Conservation (phyloP, 768 basidiomycete species). For the Pulveroboletus sp. region DNA sequence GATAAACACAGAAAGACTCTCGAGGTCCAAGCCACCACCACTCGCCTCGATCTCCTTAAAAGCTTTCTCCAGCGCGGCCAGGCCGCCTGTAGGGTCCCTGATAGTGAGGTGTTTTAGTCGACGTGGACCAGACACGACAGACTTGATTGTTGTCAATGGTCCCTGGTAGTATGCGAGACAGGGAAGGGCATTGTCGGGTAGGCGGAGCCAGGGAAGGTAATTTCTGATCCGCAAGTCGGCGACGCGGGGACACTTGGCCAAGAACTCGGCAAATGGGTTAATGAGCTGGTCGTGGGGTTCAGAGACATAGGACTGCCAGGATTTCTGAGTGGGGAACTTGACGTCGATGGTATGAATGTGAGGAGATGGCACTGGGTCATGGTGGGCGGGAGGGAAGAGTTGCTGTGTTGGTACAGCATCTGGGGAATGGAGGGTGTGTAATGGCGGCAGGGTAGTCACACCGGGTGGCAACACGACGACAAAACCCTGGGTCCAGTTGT, state of each 20-base stretch:
- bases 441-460: neutral
- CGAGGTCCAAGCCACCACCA: conserved; percentile 20
- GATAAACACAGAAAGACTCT: conserved; percentile 32
- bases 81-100: conserved; percentile 20
- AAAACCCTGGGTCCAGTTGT: conserved; percentile 15
- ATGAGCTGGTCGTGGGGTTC: conserved; percentile 28
- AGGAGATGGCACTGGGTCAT: conserved; percentile 16
- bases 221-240: conserved; percentile 22
- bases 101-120: conserved; percentile 20
- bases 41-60: conserved; percentile 24
- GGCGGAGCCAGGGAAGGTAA: conserved; percentile 23
- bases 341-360: conserved; percentile 28
- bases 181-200: conserved; percentile 18
- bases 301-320: conserved; percentile 25
- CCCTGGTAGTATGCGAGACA: conserved; percentile 20
- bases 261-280: conserved; percentile 23
- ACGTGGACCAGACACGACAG: conserved; percentile 19
- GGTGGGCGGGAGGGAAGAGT: conserved; percentile 4
- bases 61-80: conserved; percentile 21
- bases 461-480: conserved; percentile 8
- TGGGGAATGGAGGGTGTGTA: conserved; percentile 9
- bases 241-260: conserved; percentile 22
- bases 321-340: conserved; percentile 29
- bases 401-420: neutral
- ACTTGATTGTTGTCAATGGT: conserved; percentile 25